phyloP scores from a whole-genome alignment of 2,329 filamentous ascomycete species.

The Gremmenia infestans region DNA sequence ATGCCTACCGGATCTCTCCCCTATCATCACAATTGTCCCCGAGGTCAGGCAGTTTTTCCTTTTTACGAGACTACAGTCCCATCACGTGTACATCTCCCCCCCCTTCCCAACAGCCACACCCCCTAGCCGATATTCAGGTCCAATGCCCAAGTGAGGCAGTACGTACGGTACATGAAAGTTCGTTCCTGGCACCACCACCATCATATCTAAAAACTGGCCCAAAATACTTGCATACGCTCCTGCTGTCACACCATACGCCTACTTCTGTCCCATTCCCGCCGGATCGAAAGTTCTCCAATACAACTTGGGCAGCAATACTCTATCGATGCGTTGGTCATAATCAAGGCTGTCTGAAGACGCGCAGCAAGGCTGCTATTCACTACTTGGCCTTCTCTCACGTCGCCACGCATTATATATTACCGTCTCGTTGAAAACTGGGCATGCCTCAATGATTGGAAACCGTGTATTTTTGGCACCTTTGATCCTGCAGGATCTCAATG shows the following conservation, averaged over 20 bases:
- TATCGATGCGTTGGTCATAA: conserved; percentile 26
- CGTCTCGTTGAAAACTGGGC: conserved; percentile 1
- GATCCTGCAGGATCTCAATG: neutral
- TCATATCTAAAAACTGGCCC: neutral
- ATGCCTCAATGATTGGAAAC: conserved; percentile 1
- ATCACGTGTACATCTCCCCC: neutral
- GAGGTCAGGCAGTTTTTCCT: too few relatives aligned
- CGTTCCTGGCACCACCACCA: neutral
- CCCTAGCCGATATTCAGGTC: neutral
- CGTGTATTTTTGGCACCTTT: conserved; percentile 6
- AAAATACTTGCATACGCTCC: conserved; percentile 8
- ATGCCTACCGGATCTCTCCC: too few relatives aligned
- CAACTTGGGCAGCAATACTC: conserved; percentile 27
- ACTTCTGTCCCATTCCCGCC: neutral
- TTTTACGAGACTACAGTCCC: neutral
- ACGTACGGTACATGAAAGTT: neutral
- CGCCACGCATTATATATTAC: conserved; percentile 23
- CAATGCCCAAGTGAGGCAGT: neutral
- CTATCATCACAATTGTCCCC: too few relatives aligned
- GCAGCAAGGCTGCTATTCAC: conserved; percentile 10
- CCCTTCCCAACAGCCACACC: neutral
- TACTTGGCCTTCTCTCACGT: conserved; percentile 28
- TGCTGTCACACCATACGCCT: conserved; percentile 12
- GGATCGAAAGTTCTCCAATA: conserved; percentile 3
- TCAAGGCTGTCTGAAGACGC: conserved; percentile 21